Percentiles rank a stretch among this genome's conserved stretches.
These are phyloP conservation scores for Cordyceps cicadae DNA, from an alignment of 2,329 filamentous ascomycete species.

Conservation along the genomic window DNA sequence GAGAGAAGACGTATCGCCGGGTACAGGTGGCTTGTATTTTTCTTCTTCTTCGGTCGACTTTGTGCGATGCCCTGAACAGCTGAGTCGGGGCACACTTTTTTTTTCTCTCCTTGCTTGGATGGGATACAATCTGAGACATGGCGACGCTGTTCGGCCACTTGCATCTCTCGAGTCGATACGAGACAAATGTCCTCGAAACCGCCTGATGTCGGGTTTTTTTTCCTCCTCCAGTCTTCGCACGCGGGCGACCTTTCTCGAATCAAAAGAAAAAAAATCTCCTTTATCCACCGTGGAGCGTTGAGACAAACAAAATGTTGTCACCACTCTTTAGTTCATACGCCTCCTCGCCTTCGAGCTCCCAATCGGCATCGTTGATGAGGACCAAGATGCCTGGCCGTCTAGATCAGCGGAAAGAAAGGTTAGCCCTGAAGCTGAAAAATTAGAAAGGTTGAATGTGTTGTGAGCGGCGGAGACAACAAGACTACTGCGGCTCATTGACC, in stretches of 20 bases:
- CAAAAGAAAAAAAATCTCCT: slow-evolving; percentile 18
- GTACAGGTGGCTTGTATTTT: background rate
- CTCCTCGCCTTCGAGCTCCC: slow-evolving; percentile 95
- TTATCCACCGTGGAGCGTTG: slow-evolving; percentile 85
- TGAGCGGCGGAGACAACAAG: background rate
- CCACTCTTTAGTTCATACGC: slow-evolving; percentile 72
- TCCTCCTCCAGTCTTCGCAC: background rate
- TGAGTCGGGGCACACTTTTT: background rate
- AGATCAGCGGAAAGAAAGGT: slow-evolving; percentile 8
- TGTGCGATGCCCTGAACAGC: slow-evolving; percentile 2
- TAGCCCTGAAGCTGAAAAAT: background rate
- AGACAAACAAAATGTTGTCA: slow-evolving; percentile 93
- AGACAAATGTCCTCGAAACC: background rate
- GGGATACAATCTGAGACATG: slow-evolving; percentile 9
- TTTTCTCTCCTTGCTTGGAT: background rate
- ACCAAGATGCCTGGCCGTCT: slow-evolving; percentile 94
- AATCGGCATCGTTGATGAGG: slow-evolving; percentile 94
- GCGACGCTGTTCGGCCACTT: background rate
- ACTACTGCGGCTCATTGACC: background rate
- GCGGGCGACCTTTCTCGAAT: background rate
- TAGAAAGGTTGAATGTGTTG: background rate
- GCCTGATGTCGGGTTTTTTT: background rate
- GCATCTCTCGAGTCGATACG: background rate
- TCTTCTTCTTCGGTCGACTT: background rate
- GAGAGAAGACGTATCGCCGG: background rate